Evolutionary conservation across 495 filamentous ascomycete species (phyloP).

Genomic region (Penicillium longicatenatum): DNA sequence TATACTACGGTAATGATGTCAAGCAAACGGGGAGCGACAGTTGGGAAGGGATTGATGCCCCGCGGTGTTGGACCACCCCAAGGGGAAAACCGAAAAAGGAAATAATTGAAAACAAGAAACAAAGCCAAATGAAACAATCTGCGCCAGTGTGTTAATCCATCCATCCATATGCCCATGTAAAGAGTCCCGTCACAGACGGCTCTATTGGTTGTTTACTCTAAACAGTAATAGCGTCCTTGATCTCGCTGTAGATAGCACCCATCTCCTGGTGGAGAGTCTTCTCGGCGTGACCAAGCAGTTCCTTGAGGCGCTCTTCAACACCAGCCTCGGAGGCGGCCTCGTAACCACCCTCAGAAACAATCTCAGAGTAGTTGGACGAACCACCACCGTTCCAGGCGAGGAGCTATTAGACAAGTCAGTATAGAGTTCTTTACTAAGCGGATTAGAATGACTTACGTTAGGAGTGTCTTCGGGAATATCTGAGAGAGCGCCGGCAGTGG

Average conservation of each 20-base stretch:
- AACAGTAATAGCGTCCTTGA: conserved; percentile 44
- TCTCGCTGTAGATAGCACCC: conserved; percentile 50
- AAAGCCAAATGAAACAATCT: conserved; percentile 32
- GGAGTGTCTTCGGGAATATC: conserved; percentile 85
- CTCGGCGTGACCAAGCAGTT: conserved; percentile 39
- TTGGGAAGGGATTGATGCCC: conserved; percentile 20
- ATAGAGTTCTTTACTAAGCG: neutral
- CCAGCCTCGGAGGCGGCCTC: conserved; percentile 26
- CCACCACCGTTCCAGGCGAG: conserved; percentile 99
- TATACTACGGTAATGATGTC: conserved; percentile 37
- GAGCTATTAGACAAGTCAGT: conserved; percentile 57
- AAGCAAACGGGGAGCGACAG: conserved; percentile 19
- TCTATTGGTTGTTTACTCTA: conserved; percentile 30
- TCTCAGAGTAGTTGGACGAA: conserved; percentile 83
- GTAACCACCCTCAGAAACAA: conserved; percentile 66
- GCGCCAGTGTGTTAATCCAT: conserved; percentile 36
- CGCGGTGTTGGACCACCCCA: conserved; percentile 19
- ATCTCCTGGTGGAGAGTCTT: conserved; percentile 40
- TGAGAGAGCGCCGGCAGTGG: conserved; percentile 74
- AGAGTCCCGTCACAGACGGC: conserved; percentile 25
- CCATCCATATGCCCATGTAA: conserved; percentile 33
- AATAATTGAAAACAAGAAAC: conserved; percentile 10
- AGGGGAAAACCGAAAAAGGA: conserved; percentile 15
- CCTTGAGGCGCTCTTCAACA: conserved; percentile 33
- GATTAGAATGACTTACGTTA: conserved; percentile 57